A percentile compares a stretch with the other conserved stretches of the same genome.
phyloP scores from a whole-genome alignment of 352 stramenopile species.

The Phytophthora ramorum region DNA sequence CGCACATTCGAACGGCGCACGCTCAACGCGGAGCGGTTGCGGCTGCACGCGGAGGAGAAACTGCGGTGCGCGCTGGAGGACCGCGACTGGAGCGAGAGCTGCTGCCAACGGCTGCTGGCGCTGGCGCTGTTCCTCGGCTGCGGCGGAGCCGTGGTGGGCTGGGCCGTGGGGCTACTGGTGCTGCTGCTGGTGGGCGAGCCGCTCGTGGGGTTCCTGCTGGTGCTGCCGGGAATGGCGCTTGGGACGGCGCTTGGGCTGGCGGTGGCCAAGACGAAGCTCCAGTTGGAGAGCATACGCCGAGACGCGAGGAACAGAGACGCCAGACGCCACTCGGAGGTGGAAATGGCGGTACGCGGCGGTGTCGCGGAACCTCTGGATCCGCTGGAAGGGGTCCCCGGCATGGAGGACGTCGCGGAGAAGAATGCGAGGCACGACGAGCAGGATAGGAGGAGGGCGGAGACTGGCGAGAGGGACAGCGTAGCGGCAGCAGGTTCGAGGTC shows the following conservation, averaged over 20 bases:
- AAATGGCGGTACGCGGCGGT: constrained; percentile 53
- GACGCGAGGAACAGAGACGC: constrained; percentile 43
- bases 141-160: constrained; percentile 60
- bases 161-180: constrained; percentile 53
- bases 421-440: constrained; percentile 12
- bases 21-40: constrained; percentile 70
- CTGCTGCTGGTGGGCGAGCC: constrained; percentile 60
- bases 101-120: constrained; percentile 56
- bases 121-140: constrained; percentile 61
- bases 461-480: constrained; percentile 1
- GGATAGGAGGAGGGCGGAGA: constrained; percentile 3
- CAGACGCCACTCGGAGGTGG: constrained; percentile 59
- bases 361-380: constrained; percentile 44
- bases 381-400: constrained; percentile 38
- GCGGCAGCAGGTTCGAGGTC: constrained; percentile 15
- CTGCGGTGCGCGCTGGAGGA: constrained; percentile 50
- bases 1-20: constrained; percentile 69
- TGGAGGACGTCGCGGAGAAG: constrained; percentile 34
- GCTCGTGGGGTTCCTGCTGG: constrained; percentile 69
- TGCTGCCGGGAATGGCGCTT: constrained; percentile 67
- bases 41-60: constrained; percentile 70
- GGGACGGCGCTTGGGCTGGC: constrained; percentile 54
- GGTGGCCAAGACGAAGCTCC: constrained; percentile 66
- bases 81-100: constrained; percentile 57
- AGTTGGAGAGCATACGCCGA: constrained; percentile 58